Conservation (phyloP, 2,329 filamentous ascomycete species). For the Lojkania enalia region DNA sequence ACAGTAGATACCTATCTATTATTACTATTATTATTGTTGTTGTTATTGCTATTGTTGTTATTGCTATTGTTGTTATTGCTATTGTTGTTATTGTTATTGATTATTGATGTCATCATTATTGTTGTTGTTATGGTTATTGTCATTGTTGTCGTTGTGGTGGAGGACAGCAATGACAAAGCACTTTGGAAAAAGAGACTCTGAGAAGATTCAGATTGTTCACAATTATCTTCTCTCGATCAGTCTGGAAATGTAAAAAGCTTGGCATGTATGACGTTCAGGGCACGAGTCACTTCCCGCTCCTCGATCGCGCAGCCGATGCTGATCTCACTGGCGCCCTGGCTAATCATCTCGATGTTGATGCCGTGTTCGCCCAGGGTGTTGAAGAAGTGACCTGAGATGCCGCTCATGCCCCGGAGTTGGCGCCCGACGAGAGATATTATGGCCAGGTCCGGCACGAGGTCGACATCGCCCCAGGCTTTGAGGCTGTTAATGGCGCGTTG, state of each 20-base stretch:
- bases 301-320: constrained; percentile 99
- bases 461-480: constrained; percentile 81
- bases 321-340: constrained; percentile 96
- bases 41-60: no score
- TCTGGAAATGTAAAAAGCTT: constrained; percentile 96
- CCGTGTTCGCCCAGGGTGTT: constrained; percentile 88
- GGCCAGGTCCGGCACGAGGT: constrained; percentile 88
- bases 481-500: constrained; percentile 67
- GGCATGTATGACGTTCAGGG: constrained; percentile 94
- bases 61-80: no score
- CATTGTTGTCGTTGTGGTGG: no score
- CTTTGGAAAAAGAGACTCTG: no score
- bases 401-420: constrained; percentile 95
- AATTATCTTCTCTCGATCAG: no score
- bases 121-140: no score
- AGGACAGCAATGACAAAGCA: no score
- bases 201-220: no score
- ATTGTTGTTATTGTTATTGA: no score
- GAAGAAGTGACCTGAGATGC: constrained; percentile 93
- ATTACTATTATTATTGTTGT: no score
- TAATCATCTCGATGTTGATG: constrained; percentile 99
- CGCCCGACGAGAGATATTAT: constrained; percentile 93
- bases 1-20: no score
- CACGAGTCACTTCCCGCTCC: constrained; percentile 83
- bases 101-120: no score